These are phyloP conservation scores for Odontarrhena argentea DNA, from an alignment of 345 rosid species.

Conservation along the genomic window DNA sequence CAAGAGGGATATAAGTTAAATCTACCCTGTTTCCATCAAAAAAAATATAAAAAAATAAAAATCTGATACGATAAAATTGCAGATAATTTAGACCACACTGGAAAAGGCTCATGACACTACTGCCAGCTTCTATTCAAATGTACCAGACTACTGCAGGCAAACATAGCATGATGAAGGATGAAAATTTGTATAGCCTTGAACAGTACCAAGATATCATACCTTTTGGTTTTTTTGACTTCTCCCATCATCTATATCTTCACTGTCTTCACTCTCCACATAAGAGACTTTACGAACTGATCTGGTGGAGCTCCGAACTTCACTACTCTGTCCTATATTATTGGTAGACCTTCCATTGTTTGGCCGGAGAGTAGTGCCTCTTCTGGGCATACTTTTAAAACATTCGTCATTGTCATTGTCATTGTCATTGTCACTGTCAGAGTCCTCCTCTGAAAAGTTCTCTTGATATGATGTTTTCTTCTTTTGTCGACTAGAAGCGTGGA, in stretches of 20 bases:
- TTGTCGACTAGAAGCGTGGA: slow-evolving; percentile 52
- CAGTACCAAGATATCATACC: slow-evolving; percentile 48
- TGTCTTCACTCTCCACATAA: slow-evolving; percentile 98
- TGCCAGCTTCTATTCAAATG: slow-evolving; percentile 11
- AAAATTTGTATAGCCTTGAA: slow-evolving; percentile 19
- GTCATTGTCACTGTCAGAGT: slow-evolving; percentile 60
- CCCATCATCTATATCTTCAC: slow-evolving; percentile 88
- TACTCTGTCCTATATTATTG: slow-evolving; percentile 52
- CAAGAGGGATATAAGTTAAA: not conserved
- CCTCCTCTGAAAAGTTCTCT: slow-evolving; percentile 73
- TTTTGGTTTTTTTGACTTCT: slow-evolving; percentile 73
- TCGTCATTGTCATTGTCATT: slow-evolving; percentile 59
- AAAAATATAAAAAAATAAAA: not conserved
- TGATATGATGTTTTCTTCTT: slow-evolving; percentile 69
- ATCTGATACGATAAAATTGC: not conserved
- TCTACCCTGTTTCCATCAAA: not conserved
- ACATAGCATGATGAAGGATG: slow-evolving; percentile 1
- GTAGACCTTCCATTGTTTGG: slow-evolving; percentile 63
- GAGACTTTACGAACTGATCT: slow-evolving; percentile 95
- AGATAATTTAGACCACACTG: slow-evolving; percentile 19
- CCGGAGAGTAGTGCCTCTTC: slow-evolving; percentile 63
- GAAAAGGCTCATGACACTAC: slow-evolving; percentile 10
- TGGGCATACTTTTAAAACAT: slow-evolving; percentile 59
- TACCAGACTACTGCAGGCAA: slow-evolving; percentile 7
- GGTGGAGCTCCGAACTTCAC: slow-evolving; percentile 85